Conservation (phyloP, 345 rosid species). For the Firmiana major region DNA sequence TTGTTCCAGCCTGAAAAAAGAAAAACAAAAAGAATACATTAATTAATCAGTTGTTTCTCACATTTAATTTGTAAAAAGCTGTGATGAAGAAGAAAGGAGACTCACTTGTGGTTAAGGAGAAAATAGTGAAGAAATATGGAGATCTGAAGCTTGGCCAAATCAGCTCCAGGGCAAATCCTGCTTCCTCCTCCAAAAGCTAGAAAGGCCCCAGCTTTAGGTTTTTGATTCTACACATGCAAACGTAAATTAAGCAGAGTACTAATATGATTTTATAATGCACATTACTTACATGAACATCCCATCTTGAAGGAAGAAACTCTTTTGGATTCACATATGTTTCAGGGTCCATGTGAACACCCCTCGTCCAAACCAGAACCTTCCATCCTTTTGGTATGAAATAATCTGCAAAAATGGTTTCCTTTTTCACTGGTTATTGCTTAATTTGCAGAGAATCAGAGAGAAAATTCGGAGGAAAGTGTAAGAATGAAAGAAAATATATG, state of each 20-base stretch:
- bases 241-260: no score
- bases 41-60: not conserved
- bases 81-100: not conserved
- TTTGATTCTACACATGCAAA: slow-evolving; percentile 16
- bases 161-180: slow-evolving; percentile 45
- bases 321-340: slow-evolving; percentile 34
- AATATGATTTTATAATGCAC: no score
- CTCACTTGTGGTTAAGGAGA: slow-evolving; percentile 44
- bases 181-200: slow-evolving; percentile 51
- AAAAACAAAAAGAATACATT: not conserved
- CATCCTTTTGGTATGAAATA: slow-evolving; percentile 48
- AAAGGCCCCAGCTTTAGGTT: slow-evolving; percentile 37
- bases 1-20: slow-evolving; percentile 16
- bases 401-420: slow-evolving; percentile 19
- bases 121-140: slow-evolving; percentile 47
- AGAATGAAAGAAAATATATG: not conserved
- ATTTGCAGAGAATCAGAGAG: no score
- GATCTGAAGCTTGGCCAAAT: slow-evolving; percentile 46
- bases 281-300: slow-evolving; percentile 46
- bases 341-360: slow-evolving; percentile 40
- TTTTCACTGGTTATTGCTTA: no score
- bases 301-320: slow-evolving; percentile 42
- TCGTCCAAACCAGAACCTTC: slow-evolving; percentile 45
- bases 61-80: not conserved
- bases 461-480: no score